These are phyloP conservation scores for Stentor roeselii DNA, from an alignment of 73 alveolate genomes.

Conservation along the genomic window DNA sequence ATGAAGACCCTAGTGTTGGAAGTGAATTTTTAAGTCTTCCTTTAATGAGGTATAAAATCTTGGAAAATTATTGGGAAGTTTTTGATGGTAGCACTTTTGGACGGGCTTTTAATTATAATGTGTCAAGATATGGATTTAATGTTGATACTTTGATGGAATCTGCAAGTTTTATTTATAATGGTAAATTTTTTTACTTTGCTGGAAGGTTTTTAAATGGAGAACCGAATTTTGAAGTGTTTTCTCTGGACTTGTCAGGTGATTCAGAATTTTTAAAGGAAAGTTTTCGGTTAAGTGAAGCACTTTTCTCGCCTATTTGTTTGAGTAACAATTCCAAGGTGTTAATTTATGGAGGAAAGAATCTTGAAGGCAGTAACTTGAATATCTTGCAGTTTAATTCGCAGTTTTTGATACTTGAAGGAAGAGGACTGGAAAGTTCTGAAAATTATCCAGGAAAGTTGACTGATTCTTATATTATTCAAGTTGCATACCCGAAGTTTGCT, in stretches of 20 bases:
- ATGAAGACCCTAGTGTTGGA: not conserved
- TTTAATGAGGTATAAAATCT: not conserved
- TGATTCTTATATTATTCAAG: not conserved
- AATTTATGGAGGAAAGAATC: not conserved
- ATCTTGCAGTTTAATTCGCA: not conserved
- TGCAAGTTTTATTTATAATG: not conserved
- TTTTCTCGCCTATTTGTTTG: not conserved
- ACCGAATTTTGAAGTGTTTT: not conserved
- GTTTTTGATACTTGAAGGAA: not conserved
- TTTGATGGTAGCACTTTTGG: not conserved
- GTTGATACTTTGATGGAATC: not conserved
- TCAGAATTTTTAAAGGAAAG: not conserved
- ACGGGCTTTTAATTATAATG: not conserved
- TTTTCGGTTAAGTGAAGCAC: not conserved
- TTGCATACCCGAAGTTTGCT: not conserved
- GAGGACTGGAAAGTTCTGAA: not conserved
- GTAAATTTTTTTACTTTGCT: not conserved
- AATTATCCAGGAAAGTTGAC: not conserved
- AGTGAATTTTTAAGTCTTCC: not conserved
- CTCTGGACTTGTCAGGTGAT: not conserved
- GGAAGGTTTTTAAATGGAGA: not conserved
- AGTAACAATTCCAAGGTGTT: not conserved
- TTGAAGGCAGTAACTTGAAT: not conserved
- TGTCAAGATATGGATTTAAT: too few relatives aligned
- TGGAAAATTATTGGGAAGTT: not conserved